Evolutionary conservation across 1,139 yeast species (phyloP), one percentile per base, ranked within the genome.

Genomic region (Suhomyces maxii): DNA sequence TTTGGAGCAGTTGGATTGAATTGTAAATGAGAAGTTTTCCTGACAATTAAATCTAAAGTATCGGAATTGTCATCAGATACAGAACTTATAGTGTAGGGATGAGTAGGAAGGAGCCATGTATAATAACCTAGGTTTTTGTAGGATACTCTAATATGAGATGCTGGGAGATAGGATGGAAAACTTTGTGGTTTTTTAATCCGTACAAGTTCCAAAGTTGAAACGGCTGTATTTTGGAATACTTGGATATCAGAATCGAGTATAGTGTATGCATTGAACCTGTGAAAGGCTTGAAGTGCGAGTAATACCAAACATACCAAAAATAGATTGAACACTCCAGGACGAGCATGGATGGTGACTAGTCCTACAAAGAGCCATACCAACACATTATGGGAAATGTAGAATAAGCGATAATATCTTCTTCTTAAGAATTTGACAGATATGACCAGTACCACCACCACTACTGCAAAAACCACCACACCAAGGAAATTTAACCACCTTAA

Each of bases 391-490:
- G 63, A 37, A 23, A 68, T 31, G 51, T 72, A 75, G 52, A 75
- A 75, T 7, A 54, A 40, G 12, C 54, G 50, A 50, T 75, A 75
- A 44, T 48, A 60, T 46, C 55, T 55, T 12, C 55, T 47, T 41
- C 70, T 54, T 43, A 63, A 54, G 18, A 46, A 45, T 39, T 73
- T 70, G 45, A 89, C 59, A 3, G 95, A 86, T 0, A 86, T 62
- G 1, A 84, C 47, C 2, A 74, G 65, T 10, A 89, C 73, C 0
- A 73, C 51, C 1, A 73, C 37, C 48, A 79, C 74, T 1, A 76
- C 54, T n/a, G 44, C 43, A 50, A 82, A 71, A 1, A 82, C 76
- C 4, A 83, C 47, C 5, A 86, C 67, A 1, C 98, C 97, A 30
- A 80, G 65, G 8, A 85, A 63, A 58, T 90, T 90, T 46, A 68